Evolutionary conservation across 1,139 yeast genomes (phyloP).

Genomic region (Debaryomyces sp.): DNA sequence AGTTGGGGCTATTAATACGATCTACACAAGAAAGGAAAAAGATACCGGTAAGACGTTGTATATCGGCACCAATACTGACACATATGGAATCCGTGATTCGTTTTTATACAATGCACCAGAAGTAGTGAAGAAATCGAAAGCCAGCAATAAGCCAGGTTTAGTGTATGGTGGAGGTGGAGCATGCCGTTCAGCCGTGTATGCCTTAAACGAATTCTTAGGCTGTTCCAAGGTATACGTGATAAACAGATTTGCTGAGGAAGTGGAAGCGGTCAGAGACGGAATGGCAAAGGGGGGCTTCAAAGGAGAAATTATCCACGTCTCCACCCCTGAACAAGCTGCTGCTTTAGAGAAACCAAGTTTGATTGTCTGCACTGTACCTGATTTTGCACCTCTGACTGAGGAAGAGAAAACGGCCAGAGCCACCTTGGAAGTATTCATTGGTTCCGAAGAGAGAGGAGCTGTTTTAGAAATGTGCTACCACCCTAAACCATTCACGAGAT

Average conservation of each 20-base stretch:
- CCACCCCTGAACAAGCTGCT: slow-evolving; percentile 24
- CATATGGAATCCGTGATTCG: slow-evolving; percentile 29
- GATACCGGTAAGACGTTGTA: slow-evolving; percentile 13
- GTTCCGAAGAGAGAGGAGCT: slow-evolving; percentile 20
- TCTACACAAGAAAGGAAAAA: slow-evolving; percentile 22
- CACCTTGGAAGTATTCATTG: slow-evolving; percentile 27
- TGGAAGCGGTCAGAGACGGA: slow-evolving; percentile 18
- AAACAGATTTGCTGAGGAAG: slow-evolving; percentile 27
- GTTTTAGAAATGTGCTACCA: slow-evolving; percentile 38
- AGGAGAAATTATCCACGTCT: slow-evolving; percentile 24
- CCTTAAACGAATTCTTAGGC: slow-evolving; percentile 24
- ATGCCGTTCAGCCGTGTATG: slow-evolving; percentile 32
- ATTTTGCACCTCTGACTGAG: slow-evolving; percentile 23
- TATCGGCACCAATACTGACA: slow-evolving; percentile 34
- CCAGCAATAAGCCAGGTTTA: slow-evolving; percentile 20
- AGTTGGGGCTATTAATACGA: slow-evolving; percentile 34
- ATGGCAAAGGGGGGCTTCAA: slow-evolving; percentile 22
- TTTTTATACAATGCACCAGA: slow-evolving; percentile 19
- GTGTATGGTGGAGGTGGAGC: slow-evolving; percentile 40
- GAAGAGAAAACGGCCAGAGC: slow-evolving; percentile 25
- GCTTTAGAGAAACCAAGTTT: slow-evolving; percentile 18
- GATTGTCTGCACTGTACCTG: slow-evolving; percentile 30
- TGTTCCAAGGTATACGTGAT: slow-evolving; percentile 28
- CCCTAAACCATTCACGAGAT: slow-evolving; percentile 24
- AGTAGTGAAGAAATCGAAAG: slow-evolving; percentile 10